Evolutionary conservation across 352 stramenopile genomes (phyloP), one percentile per base, ranked within the genome.

Genomic region (Globisporangium nunn): DNA sequence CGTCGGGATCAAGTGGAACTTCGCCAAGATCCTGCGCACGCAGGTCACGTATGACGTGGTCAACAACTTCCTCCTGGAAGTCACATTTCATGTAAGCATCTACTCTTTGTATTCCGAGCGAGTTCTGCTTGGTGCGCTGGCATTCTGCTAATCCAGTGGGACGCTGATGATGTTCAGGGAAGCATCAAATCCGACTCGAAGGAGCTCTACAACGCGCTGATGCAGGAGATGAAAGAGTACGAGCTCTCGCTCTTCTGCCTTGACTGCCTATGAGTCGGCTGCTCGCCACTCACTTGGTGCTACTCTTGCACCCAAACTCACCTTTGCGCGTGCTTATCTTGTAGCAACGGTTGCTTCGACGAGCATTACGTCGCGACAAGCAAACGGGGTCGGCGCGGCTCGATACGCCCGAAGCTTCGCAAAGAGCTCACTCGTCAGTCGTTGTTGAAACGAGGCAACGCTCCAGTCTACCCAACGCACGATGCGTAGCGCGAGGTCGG

Each of bases 21-120:
- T 85, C 15, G 69, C 66, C 0, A 62, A 70, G 33, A 45, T 64
- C 2, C 60, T 81, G 23, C 76, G 81, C 29, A 88, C 74, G 23
- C 77, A 85, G 57, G 53, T 87, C 48, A 84, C 73, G 3, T 88
- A 78, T 52, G 78, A 89, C 52, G 66, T 80, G 18, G 68, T 75
- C 4, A 80, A 85, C 51, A 55, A 64, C 14, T 58, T 85, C 33
- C 50, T 88, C 11, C 57, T 88, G 11, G 75, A 79, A 41, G 66
- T 85, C 39, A 72, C 75, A 10, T 77, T 88, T 58, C 67, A 88
- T 30, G 77, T 87, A 63, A 14, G 72, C 39, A 10, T 10, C 6
- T 23, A 10, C 4, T 15, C 18, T 30, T 6, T 14, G 12, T 30
- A 18, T 2, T 48, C 30, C 1, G n/a, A 4, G 29, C 41, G 15